A percentile compares a stretch with the other conserved stretches of the same genome.
Conservation (phyloP, 2,329 filamentous ascomycete species). For the Colletotrichum sp. region DNA sequence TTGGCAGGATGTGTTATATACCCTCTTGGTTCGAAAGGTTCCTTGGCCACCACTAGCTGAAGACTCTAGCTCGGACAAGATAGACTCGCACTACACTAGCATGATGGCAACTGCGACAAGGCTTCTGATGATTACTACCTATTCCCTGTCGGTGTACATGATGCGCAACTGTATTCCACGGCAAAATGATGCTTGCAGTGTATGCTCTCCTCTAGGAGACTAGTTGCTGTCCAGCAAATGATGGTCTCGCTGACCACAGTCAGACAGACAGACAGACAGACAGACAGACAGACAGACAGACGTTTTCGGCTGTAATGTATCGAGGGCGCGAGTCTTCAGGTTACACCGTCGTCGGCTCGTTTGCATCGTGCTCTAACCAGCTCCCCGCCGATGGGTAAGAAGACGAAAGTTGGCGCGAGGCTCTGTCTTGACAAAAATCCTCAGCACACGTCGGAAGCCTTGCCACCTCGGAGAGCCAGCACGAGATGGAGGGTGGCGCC, state of each 20-base stretch:
- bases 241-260: neutral
- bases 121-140: neutral
- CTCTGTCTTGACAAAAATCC: neutral
- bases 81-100: neutral
- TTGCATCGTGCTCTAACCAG: neutral
- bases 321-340: neutral
- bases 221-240: neutral
- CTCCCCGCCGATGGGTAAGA: neutral
- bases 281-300: neutral
- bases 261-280: neutral
- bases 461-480: conserved; percentile 86
- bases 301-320: neutral
- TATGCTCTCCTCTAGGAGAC: neutral
- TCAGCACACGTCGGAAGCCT: neutral
- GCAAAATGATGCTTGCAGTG: neutral
- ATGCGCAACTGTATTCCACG: neutral
- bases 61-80: neutral
- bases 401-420: neutral
- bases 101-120: neutral
- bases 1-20: conserved; percentile 1
- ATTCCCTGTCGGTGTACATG: neutral
- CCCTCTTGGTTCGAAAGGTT: conserved; percentile 3
- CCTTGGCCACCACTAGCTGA: neutral
- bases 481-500: conserved; percentile 95
- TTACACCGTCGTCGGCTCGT: neutral